These are phyloP conservation scores for Cornus kousa DNA, from an alignment of 148 eudicot species.

Conservation along the genomic window DNA sequence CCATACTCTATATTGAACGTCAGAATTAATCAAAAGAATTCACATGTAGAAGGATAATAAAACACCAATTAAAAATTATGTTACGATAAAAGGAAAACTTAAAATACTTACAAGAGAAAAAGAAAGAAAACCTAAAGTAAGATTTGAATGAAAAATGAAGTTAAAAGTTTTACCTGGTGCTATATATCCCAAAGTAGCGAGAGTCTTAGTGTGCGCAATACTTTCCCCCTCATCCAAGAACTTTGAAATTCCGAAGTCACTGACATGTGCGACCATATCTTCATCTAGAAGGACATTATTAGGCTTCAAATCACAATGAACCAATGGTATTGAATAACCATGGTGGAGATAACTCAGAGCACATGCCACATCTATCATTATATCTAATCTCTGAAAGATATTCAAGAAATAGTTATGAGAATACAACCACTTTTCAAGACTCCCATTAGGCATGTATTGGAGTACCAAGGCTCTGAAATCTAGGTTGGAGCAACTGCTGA, in stretches of 20 bases:
- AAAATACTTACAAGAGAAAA: too few relatives aligned
- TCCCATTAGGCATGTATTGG: not conserved
- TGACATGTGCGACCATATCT: too few relatives aligned
- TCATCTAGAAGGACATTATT: slow-evolving; percentile 7
- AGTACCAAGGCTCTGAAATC: slow-evolving; percentile 18
- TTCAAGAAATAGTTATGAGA: not conserved
- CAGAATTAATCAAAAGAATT: not conserved
- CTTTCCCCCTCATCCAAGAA: slow-evolving; percentile 1
- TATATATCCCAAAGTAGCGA: slow-evolving; percentile 21
- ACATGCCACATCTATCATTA: slow-evolving; percentile 19
- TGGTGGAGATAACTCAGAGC: slow-evolving; percentile 24
- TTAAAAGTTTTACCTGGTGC: slow-evolving; percentile 21
- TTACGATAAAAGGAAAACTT: too few relatives aligned
- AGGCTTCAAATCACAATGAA: slow-evolving; percentile 29
- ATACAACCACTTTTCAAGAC: not conserved
- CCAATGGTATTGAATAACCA: slow-evolving; percentile 11
- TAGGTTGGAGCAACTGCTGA: slow-evolving; percentile 16
- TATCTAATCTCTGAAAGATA: not conserved
- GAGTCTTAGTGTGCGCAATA: slow-evolving; percentile 7
- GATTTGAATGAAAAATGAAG: not conserved
- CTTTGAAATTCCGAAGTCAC: slow-evolving; percentile 1
- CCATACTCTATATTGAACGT: slow-evolving; percentile 20
- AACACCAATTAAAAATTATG: not conserved
- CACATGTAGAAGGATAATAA: too few relatives aligned
- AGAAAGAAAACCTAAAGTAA: not conserved